Base-by-base conservation (phyloP, 208 protist species). In the Crithidia fasciculata region DNA sequence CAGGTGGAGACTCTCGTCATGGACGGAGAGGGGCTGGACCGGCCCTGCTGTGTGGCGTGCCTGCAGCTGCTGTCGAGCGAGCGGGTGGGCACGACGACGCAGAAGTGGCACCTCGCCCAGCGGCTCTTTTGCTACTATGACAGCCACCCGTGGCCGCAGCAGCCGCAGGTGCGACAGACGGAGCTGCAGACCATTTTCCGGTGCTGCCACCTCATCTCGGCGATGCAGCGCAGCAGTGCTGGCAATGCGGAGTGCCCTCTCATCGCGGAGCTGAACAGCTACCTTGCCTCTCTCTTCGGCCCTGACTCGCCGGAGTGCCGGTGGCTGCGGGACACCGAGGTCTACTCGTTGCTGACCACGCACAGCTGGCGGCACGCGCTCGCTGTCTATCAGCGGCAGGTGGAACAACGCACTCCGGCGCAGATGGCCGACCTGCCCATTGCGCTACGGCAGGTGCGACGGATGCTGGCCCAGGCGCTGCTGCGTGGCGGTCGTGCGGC, bases 121-220 rank as follows among this genome's bases (percentile, higher is more conserved):
- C 45, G 39, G 45, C 65, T 91, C 9, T 71, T 88, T 44, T 37
- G 66, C 12, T 54, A 76, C 36, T 93, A 91, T 58, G 89, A 96
- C 71, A 82, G 75, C 52, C 92, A 85, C 69, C 62, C 77, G 1
- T 96, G 89, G 86, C 85, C 83, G 12, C 88, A 94, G 78, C 77
- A 96, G 54, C 85, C 86, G 40, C 60, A 86, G 18, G 82, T 79
- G 19, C 79, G 91, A 2, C 88, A 92, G 62, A 58, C 81, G 10
- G 91, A 96, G 76, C 79, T 96, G 19, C 86, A 91, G 66, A 92
- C 86, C 0, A 77, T 96, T 5, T 94, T 94, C 58, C 87, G 89
- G 55, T 96, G 87, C 65, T 90, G 82, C 61, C 84, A 92, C 58
- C 75, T 93, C 39, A 86, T 93, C 28, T 65, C 80, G 0, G 74